Evolutionary conservation across 805 yeast genomes (phyloP).

Genomic region (Suhomyces vadensis): DNA sequence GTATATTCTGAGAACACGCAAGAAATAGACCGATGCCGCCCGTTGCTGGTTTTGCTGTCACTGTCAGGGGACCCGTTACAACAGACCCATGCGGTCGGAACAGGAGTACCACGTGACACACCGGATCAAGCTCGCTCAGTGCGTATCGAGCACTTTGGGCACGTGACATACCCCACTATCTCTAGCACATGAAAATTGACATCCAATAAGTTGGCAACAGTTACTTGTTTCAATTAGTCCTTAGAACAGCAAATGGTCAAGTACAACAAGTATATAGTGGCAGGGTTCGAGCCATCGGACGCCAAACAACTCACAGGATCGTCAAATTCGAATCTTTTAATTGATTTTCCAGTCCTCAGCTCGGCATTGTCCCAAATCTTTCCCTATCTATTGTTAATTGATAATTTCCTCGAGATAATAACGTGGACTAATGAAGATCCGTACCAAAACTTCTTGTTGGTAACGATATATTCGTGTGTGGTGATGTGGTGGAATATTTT

Average conservation of each 20-base stretch:
- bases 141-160: no score
- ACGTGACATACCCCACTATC: no score
- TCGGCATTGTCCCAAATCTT: slow-evolving; percentile 48
- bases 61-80: no score
- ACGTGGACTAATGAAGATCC: slow-evolving; percentile 60
- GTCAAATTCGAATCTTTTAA: slow-evolving; percentile 33
- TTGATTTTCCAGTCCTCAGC: slow-evolving; percentile 47
- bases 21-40: no score
- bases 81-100: no score
- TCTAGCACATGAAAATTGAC: no score
- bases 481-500: slow-evolving; percentile 47
- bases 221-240: not conserved
- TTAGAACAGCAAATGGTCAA: not conserved
- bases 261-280: slow-evolving; percentile 13
- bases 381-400: slow-evolving; percentile 48
- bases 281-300: slow-evolving; percentile 41
- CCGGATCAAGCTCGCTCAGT: no score
- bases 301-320: slow-evolving; percentile 30
- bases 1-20: no score
- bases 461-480: slow-evolving; percentile 38
- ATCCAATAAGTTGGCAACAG: no score
- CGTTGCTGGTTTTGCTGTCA: no score
- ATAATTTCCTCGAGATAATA: slow-evolving; percentile 43
- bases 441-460: slow-evolving; percentile 45
- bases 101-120: no score